Conservation (phyloP, 371 early-diverging fungal genomes). For the Mucor lusitanicus region DNA sequence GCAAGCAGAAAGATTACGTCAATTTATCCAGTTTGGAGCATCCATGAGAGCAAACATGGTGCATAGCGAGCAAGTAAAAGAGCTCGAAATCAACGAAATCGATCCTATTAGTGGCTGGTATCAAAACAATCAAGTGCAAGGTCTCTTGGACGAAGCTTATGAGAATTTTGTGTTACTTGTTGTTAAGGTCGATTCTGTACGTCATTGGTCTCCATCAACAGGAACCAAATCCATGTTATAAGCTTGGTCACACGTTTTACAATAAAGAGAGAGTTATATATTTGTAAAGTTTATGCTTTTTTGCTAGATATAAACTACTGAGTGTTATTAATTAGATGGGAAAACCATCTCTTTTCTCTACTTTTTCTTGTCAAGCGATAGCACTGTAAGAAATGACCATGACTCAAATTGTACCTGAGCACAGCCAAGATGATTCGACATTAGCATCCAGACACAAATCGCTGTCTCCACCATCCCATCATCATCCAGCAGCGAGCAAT, state of each 20-base stretch:
- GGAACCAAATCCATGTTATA: constrained; percentile 20
- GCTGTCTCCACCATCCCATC: not conserved
- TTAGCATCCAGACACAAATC: not conserved
- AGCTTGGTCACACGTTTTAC: not conserved
- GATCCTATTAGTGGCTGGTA: constrained; percentile 26
- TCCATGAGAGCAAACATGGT: constrained; percentile 14
- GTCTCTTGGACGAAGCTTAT: constrained; percentile 33
- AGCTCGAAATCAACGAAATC: constrained; percentile 12
- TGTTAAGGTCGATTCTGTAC: constrained; percentile 33
- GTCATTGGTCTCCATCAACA: constrained; percentile 24
- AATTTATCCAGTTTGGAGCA: constrained; percentile 21
- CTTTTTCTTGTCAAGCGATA: not conserved
- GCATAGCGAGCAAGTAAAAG: not conserved
- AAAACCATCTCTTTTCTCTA: not conserved
- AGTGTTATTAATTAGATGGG: not conserved
- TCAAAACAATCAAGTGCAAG: constrained; percentile 25
- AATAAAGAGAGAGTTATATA: not conserved
- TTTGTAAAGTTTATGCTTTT: not conserved
- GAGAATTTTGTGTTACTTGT: constrained; percentile 39
- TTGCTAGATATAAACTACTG: not conserved
- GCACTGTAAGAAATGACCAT: not conserved
- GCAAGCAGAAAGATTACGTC: constrained; percentile 41
- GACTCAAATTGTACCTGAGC: not conserved
- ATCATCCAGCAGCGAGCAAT: not conserved
- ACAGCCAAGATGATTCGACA: not conserved